Evolutionary conservation across 2,329 filamentous ascomycete genomes (phyloP).

Genomic region (Trichoderma koningii): DNA sequence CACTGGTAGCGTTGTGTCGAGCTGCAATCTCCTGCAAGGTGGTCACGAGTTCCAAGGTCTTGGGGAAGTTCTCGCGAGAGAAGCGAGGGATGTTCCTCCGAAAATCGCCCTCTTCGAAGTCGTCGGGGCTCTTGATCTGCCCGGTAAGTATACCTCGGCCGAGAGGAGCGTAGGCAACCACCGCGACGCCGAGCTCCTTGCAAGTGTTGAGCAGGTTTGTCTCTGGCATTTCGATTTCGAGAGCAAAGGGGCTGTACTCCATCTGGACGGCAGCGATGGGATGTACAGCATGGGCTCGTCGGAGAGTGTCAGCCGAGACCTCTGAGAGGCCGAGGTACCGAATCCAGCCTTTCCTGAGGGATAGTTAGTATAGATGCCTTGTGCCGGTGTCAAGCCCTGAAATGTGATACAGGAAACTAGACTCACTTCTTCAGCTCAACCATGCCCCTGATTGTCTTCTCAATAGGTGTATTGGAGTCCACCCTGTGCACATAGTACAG

Average conservation of each 20-base stretch:
- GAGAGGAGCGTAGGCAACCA: constrained; percentile 62
- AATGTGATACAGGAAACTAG: too few relatives aligned
- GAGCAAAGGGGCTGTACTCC: constrained; percentile 55
- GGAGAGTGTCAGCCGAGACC: constrained; percentile 51
- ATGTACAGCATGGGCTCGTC: constrained; percentile 52
- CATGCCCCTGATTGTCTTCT: constrained; percentile 54
- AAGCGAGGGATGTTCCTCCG: constrained; percentile 32
- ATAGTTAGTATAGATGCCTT: not conserved
- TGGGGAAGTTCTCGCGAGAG: constrained; percentile 35
- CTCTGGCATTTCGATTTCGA: constrained; percentile 59
- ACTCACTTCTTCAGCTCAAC: constrained; percentile 45
- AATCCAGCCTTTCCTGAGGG: constrained; percentile 53
- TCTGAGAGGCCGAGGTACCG: constrained; percentile 59
- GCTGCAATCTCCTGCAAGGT: constrained; percentile 52
- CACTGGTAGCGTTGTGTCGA: constrained; percentile 55
- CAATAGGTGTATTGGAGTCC: constrained; percentile 49
- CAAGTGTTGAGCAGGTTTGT: constrained; percentile 55
- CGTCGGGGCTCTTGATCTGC: constrained; percentile 46
- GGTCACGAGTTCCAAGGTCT: constrained; percentile 57
- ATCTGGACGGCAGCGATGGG: constrained; percentile 56
- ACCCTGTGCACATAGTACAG: constrained; percentile 57
- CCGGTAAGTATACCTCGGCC: constrained; percentile 61
- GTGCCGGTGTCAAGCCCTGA: too few relatives aligned
- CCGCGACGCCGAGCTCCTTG: constrained; percentile 57
- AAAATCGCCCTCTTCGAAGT: constrained; percentile 50